Base-by-base conservation (phyloP, 129 eudicot species). In the Saussurea involucrata region DNA sequence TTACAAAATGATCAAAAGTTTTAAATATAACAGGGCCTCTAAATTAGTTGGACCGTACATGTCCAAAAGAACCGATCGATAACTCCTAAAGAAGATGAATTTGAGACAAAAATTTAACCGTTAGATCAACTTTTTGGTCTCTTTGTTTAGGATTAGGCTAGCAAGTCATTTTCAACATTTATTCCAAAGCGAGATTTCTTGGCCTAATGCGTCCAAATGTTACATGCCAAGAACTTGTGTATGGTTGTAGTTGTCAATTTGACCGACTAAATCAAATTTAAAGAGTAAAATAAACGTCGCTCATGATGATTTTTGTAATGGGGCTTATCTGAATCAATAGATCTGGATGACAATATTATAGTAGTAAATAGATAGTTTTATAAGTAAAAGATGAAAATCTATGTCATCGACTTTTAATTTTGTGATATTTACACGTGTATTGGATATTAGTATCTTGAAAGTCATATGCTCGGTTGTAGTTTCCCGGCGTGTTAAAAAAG, bases 131-230 rank as follows among this genome's bases (percentile, higher is more conserved):
- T 53, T 53, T 17, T 53, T 17, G 60, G 22, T 49, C 28, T 17
- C 69, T 66, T 73, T 57, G 75, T 80, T 55, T 36, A 64, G 49
- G 24, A 80, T 46, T 73, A 40, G 68, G 29, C 34, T 24, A 67
- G 25, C 68, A 73, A 58, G 69, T 74, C 80, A 49, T 74, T 65
- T 33, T 80, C 75, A 58, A 74, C 75, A 74, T 67, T 25, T 66
- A 80, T 80, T 63, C 76, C 75, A 80, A 80, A 55, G 84, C 25
- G 55, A 36, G 64, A 60, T 25, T 29, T 80, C 12, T 80, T 79
- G 72, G 3, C 12, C 4, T n/a, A 46, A 25, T 73, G 75, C 46
- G 69, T 20, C 83, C 34, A 80, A 65, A 49, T 49, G 29, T 66
- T 17, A 32, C 2, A 73, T 71, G 71, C 40, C 11, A 63, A 46